A percentile compares a stretch with the other conserved stretches of the same genome.
Conservation (phyloP, 2,329 filamentous ascomycete genomes). For the Monascus ruber region DNA sequence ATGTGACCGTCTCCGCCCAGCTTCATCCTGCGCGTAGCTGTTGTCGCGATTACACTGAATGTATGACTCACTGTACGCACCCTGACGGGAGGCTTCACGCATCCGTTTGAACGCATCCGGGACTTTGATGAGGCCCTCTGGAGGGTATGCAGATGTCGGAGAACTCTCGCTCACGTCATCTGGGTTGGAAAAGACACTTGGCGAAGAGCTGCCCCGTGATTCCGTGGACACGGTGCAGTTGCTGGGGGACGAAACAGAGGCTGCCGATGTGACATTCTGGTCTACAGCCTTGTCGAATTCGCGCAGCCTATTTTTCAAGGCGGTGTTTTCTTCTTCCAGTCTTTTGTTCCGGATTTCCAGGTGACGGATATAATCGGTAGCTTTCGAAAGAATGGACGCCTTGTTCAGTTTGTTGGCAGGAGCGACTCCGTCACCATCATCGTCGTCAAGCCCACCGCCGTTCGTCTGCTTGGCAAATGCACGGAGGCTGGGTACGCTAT, state of each 20-base stretch:
- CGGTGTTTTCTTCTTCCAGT: slow-evolving; percentile 67
- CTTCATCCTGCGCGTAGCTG: slow-evolving; percentile 27
- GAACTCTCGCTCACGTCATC: slow-evolving; percentile 22
- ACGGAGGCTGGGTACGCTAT: slow-evolving; percentile 82
- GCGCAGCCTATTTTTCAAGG: slow-evolving; percentile 66
- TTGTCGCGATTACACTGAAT: slow-evolving; percentile 18
- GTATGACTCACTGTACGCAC: slow-evolving; percentile 29
- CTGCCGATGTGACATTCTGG: slow-evolving; percentile 26
- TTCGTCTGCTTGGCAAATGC: slow-evolving; percentile 58
- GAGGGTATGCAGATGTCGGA: slow-evolving; percentile 20
- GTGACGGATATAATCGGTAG: slow-evolving; percentile 91
- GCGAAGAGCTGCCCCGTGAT: slow-evolving; percentile 24
- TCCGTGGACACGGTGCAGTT: slow-evolving; percentile 28
- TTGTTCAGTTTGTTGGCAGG: slow-evolving; percentile 94
- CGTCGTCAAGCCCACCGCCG: slow-evolving; percentile 43
- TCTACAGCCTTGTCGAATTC: slow-evolving; percentile 58
- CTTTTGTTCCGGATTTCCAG: slow-evolving; percentile 82
- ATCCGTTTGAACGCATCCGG: slow-evolving; percentile 34
- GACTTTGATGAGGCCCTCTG: slow-evolving; percentile 33
- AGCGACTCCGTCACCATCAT: slow-evolving; percentile 67
- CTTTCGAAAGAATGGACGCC: slow-evolving; percentile 90
- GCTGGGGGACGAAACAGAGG: slow-evolving; percentile 30
- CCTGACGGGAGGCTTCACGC: slow-evolving; percentile 22
- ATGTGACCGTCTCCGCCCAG: slow-evolving; percentile 37
- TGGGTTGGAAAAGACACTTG: slow-evolving; percentile 29